phyloP scores from a whole-genome alignment of 1,284 basidiomycete genomes.

The Cutaneotrichosporon cavernicola region DNA sequence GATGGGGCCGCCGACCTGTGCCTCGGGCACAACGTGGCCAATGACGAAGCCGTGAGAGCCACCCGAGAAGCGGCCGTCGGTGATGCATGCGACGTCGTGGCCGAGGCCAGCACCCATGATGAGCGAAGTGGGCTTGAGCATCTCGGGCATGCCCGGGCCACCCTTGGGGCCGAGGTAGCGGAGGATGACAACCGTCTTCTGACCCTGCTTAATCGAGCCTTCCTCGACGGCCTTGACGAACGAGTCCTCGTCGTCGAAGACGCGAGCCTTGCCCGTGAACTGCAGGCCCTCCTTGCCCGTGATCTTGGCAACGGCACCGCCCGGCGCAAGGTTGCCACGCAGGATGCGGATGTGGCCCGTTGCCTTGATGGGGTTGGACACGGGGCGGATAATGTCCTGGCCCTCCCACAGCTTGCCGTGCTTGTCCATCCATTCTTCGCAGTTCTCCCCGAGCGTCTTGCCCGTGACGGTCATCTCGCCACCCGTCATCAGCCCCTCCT shows the following conservation, averaged over 20 bases:
- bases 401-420: conserved; percentile 68
- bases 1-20: conserved; percentile 90
- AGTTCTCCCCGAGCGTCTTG: conserved; percentile 87
- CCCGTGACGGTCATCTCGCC: conserved; percentile 90
- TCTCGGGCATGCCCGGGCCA: conserved; percentile 89
- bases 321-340: conserved; percentile 84
- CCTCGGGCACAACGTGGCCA: conserved; percentile 65
- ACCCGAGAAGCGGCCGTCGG: conserved; percentile 94
- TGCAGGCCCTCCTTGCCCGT: conserved; percentile 91
- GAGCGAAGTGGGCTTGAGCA: conserved; percentile 74
- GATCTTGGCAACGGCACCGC: conserved; percentile 88
- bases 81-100: conserved; percentile 85
- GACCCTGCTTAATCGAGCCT: conserved; percentile 78
- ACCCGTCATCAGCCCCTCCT: conserved; percentile 83
- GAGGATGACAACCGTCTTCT: conserved; percentile 77
- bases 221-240: conserved; percentile 81
- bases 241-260: conserved; percentile 66
- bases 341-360: conserved; percentile 90
- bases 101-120: conserved; percentile 91
- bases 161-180: conserved; percentile 96
- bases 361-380: conserved; percentile 82
- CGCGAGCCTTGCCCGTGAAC: conserved; percentile 61
- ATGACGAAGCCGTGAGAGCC: conserved; percentile 61
- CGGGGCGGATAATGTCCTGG: conserved; percentile 77
- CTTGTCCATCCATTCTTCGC: conserved; percentile 67